These are phyloP conservation scores for Bipolaris zeicola DNA, from an alignment of 2,329 filamentous ascomycete species.

Conservation along the genomic window DNA sequence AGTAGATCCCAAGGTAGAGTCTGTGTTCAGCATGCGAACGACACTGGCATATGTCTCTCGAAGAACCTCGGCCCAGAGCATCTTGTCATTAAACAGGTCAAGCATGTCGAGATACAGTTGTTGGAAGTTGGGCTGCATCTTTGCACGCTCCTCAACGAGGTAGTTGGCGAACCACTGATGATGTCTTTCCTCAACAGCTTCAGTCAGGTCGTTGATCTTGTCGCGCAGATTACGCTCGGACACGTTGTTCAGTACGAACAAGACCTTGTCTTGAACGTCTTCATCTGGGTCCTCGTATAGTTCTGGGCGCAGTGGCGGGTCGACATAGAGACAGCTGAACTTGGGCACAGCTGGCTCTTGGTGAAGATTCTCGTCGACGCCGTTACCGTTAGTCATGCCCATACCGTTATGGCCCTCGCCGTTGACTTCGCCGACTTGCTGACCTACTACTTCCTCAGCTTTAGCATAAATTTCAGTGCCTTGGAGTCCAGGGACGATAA, in stretches of 20 bases:
- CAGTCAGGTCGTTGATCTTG: slow-evolving; percentile 81
- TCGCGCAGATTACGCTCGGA: slow-evolving; percentile 85
- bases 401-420: slow-evolving; percentile 54
- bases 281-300: slow-evolving; percentile 82
- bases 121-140: slow-evolving; percentile 97
- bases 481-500: slow-evolving; percentile 80
- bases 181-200: slow-evolving; percentile 77
- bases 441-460: slow-evolving; percentile 78
- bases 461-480: slow-evolving; percentile 84
- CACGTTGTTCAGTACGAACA: slow-evolving; percentile 96
- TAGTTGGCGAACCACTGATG: slow-evolving; percentile 97
- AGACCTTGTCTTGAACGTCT: slow-evolving; percentile 87
- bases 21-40: slow-evolving; percentile 85
- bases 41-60: slow-evolving; percentile 90
- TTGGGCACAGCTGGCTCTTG: slow-evolving; percentile 68
- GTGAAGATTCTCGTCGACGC: slow-evolving; percentile 64
- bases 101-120: slow-evolving; percentile 89
- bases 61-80: slow-evolving; percentile 85
- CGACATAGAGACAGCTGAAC: slow-evolving; percentile 79
- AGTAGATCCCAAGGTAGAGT: slow-evolving; percentile 81
- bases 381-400: slow-evolving; percentile 69
- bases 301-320: slow-evolving; percentile 66
- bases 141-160: slow-evolving; percentile 92
- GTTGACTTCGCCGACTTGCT: slow-evolving; percentile 66
- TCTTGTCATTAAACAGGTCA: slow-evolving; percentile 77